Percentiles rank a stretch among this genome's conserved stretches.
phyloP scores from a whole-genome alignment of 495 filamentous ascomycete species.

The Aspergillus funiculosus region DNA sequence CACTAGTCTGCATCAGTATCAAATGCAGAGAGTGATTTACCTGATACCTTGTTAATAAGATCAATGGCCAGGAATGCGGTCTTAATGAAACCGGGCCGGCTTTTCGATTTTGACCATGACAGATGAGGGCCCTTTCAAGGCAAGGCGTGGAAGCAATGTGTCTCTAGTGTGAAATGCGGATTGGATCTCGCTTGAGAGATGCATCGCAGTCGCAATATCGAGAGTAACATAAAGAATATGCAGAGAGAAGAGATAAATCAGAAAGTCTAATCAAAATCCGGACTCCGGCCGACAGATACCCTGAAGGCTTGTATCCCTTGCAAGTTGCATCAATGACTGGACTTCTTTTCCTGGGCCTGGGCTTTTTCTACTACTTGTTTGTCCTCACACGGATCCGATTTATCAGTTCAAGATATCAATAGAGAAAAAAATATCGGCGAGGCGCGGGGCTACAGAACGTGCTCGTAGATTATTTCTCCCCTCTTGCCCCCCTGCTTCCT shows the following conservation, averaged over 20 bases:
- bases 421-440: constrained; percentile 10
- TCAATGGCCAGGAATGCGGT: neutral
- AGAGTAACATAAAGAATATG: no score
- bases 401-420: constrained; percentile 8
- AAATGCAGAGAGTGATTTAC: neutral
- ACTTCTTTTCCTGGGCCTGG: constrained; percentile 6
- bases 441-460: constrained; percentile 7
- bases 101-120: constrained; percentile 1
- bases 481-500: no score
- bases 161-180: no score
- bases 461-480: constrained; percentile 9
- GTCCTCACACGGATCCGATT: constrained; percentile 8
- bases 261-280: no score
- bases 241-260: neutral
- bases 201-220: no score
- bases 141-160: no score
- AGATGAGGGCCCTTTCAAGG: no score
- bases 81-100: neutral
- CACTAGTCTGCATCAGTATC: neutral
- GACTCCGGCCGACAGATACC: no score
- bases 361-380: neutral
- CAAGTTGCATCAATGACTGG: constrained; percentile 3
- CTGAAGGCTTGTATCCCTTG: constrained; percentile 6
- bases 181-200: no score
- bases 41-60: neutral